Evolutionary conservation across 2,329 filamentous ascomycete genomes (phyloP).

Genomic region (Paraconiothyrium brasiliense): DNA sequence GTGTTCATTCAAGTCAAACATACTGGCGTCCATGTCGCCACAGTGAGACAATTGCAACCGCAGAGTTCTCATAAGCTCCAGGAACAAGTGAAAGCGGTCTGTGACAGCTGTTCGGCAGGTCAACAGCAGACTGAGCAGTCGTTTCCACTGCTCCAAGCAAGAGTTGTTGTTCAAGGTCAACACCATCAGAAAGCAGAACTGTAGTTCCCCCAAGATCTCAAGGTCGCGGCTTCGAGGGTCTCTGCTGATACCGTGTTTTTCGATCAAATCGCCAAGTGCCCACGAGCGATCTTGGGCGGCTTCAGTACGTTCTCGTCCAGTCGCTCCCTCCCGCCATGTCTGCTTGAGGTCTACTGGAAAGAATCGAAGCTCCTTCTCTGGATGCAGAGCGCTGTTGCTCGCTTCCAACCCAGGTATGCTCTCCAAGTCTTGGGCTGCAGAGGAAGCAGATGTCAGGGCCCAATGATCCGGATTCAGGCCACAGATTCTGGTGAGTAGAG

Average conservation of each 20-base stretch:
- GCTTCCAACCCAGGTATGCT: slow-evolving; percentile 65
- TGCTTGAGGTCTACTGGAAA: slow-evolving; percentile 68
- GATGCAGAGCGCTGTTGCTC: slow-evolving; percentile 40
- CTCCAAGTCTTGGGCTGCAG: slow-evolving; percentile 65
- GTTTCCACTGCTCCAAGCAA: slow-evolving; percentile 72
- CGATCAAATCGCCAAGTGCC: slow-evolving; percentile 65
- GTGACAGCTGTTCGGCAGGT: slow-evolving; percentile 64
- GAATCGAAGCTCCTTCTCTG: slow-evolving; percentile 59
- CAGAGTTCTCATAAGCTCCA: slow-evolving; percentile 60
- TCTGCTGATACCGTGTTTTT: slow-evolving; percentile 50
- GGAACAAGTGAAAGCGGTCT: slow-evolving; percentile 61
- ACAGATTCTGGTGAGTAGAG: slow-evolving; percentile 61
- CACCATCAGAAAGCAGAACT: slow-evolving; percentile 70
- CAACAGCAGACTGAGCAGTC: slow-evolving; percentile 65
- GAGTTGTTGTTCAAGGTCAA: slow-evolving; percentile 72
- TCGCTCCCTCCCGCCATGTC: slow-evolving; percentile 69
- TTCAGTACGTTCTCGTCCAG: slow-evolving; percentile 69
- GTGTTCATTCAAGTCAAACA: slow-evolving; percentile 67
- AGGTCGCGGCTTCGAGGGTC: slow-evolving; percentile 37
- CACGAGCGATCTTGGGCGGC: slow-evolving; percentile 70
- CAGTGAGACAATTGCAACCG: slow-evolving; percentile 64
- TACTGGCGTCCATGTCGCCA: slow-evolving; percentile 67
- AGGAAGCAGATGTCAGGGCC: slow-evolving; percentile 67
- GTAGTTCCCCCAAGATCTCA: slow-evolving; percentile 65
- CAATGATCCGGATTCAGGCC: slow-evolving; percentile 59